Evolutionary conservation across 139 green algal genomes (phyloP).

Genomic region (Auxenochlorella protothecoides): DNA sequence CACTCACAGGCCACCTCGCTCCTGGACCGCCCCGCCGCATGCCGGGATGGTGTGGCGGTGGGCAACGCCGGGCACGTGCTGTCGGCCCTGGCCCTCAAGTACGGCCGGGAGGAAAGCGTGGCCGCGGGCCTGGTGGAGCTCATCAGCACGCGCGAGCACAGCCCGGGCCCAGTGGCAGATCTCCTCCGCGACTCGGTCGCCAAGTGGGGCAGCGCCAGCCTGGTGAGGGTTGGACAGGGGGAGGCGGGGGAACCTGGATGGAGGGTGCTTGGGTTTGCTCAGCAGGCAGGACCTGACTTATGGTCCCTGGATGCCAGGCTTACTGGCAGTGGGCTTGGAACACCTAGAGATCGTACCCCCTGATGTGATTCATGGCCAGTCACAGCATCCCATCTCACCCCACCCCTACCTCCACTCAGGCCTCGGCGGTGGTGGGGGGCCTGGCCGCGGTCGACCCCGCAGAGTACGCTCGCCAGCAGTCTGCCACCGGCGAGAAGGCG

Average conservation of each 20-base stretch:
- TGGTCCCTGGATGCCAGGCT: neutral
- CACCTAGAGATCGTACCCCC: neutral
- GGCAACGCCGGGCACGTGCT: slow-evolving; percentile 29
- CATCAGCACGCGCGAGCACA: slow-evolving; percentile 62
- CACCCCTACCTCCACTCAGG: slow-evolving; percentile 20
- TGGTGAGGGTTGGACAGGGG: slow-evolving; percentile 22
- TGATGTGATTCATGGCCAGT: neutral
- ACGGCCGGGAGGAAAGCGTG: slow-evolving; percentile 50
- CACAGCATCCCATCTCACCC: no score
- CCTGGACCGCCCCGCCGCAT: slow-evolving; percentile 27
- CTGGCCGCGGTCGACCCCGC: slow-evolving; percentile 46
- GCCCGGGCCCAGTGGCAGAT: slow-evolving; percentile 44
- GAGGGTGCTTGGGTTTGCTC: neutral
- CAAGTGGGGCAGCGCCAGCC: slow-evolving; percentile 32
- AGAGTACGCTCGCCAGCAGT: slow-evolving; percentile 50
- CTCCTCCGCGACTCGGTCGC: slow-evolving; percentile 33
- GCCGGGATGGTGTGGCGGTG: slow-evolving; percentile 14
- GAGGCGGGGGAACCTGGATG: no score
- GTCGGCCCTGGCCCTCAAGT: slow-evolving; percentile 34
- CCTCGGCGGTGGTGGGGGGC: slow-evolving; percentile 50
- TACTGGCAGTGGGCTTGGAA: neutral
- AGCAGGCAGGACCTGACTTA: neutral
- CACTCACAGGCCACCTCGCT: slow-evolving; percentile 3
- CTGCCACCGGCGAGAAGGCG: slow-evolving; percentile 28
- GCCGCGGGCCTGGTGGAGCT: slow-evolving; percentile 41